A percentile compares a stretch with the other conserved stretches of the same genome.
phyloP scores from a whole-genome alignment of 2,329 filamentous ascomycete species.

The Stachybotrys echinatus region DNA sequence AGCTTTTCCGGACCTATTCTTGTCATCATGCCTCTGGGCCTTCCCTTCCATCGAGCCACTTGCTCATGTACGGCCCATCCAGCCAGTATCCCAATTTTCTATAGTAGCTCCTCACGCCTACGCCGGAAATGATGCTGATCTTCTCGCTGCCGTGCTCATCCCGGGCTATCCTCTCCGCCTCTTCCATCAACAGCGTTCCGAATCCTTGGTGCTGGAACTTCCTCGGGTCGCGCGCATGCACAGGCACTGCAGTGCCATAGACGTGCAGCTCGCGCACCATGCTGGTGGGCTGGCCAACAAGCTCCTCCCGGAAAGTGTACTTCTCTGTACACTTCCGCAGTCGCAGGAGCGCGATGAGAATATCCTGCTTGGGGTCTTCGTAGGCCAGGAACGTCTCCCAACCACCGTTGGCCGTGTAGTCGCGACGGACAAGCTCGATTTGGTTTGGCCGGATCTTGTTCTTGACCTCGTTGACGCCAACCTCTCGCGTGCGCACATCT shows the following conservation, averaged over 20 bases:
- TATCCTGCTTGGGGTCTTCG: slow-evolving; percentile 97
- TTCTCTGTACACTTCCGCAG: slow-evolving; percentile 86
- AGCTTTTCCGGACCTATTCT: neutral
- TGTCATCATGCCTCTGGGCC: neutral
- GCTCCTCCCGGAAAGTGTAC: slow-evolving; percentile 87
- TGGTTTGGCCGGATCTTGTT: slow-evolving; percentile 96
- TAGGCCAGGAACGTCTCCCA: slow-evolving; percentile 99
- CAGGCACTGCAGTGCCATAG: slow-evolving; percentile 94
- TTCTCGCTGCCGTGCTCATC: slow-evolving; percentile 93
- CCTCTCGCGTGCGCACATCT: slow-evolving; percentile 92
- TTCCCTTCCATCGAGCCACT: slow-evolving; percentile 47
- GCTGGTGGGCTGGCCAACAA: slow-evolving; percentile 81
- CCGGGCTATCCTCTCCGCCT: slow-evolving; percentile 89
- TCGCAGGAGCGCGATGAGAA: slow-evolving; percentile 84
- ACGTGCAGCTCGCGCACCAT: slow-evolving; percentile 93
- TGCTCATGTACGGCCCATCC: slow-evolving; percentile 82
- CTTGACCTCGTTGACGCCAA: slow-evolving; percentile 98
- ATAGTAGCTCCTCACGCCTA: slow-evolving; percentile 94
- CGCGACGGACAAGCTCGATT: slow-evolving; percentile 87
- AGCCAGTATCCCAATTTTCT: slow-evolving; percentile 87
- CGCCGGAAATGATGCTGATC: slow-evolving; percentile 96
- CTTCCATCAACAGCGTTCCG: slow-evolving; percentile 93
- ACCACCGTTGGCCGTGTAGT: slow-evolving; percentile 91
- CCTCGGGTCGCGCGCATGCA: slow-evolving; percentile 88
- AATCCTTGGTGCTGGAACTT: slow-evolving; percentile 99